A percentile compares a stretch with the other conserved stretches of the same genome.
These are phyloP conservation scores for Melaleuca quinquenervia DNA, from an alignment of 345 rosid species.

Conservation along the genomic window DNA sequence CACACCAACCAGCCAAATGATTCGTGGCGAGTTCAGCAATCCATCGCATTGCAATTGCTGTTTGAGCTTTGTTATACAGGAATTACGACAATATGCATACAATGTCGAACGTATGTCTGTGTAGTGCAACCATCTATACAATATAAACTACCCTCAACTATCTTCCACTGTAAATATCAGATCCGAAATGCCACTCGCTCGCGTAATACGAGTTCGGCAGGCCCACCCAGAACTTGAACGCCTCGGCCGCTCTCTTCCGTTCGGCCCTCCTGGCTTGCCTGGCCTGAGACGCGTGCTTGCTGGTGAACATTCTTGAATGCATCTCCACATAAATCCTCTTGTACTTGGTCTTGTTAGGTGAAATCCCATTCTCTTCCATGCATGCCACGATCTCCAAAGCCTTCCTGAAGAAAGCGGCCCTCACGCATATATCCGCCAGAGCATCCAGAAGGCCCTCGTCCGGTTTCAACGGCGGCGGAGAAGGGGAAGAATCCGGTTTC, in stretches of 20 bases:
- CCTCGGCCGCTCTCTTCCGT: slow-evolving; percentile 91
- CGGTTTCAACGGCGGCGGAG: slow-evolving; percentile 46
- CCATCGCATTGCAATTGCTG: not conserved
- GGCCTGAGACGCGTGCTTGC: slow-evolving; percentile 93
- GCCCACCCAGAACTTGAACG: slow-evolving; percentile 95
- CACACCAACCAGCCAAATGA: not conserved
- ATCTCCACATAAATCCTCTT: slow-evolving; percentile 83
- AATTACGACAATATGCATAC: not conserved
- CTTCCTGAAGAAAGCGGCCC: slow-evolving; percentile 86
- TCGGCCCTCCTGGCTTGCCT: slow-evolving; percentile 62
- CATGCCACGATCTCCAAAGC: slow-evolving; percentile 86
- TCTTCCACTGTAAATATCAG: not conserved
- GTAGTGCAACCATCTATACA: not conserved
- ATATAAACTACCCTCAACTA: not conserved
- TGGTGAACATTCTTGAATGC: slow-evolving; percentile 94
- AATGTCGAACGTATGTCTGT: not conserved
- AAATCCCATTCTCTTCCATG: slow-evolving; percentile 85
- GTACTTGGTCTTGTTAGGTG: slow-evolving; percentile 81
- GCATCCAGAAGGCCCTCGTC: slow-evolving; percentile 67
- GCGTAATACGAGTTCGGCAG: slow-evolving; percentile 84
- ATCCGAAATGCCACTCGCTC: slow-evolving; percentile 59
- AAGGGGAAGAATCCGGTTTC: slow-evolving; percentile 12
- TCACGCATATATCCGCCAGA: slow-evolving; percentile 78
- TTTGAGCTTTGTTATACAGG: not conserved
- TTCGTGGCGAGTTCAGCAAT: not conserved